Percentiles rank a stretch among this genome's conserved stretches.
Evolutionary conservation across 1,284 basidiomycete genomes (phyloP).

Genomic region (Cutaneotrichosporon sp.): DNA sequence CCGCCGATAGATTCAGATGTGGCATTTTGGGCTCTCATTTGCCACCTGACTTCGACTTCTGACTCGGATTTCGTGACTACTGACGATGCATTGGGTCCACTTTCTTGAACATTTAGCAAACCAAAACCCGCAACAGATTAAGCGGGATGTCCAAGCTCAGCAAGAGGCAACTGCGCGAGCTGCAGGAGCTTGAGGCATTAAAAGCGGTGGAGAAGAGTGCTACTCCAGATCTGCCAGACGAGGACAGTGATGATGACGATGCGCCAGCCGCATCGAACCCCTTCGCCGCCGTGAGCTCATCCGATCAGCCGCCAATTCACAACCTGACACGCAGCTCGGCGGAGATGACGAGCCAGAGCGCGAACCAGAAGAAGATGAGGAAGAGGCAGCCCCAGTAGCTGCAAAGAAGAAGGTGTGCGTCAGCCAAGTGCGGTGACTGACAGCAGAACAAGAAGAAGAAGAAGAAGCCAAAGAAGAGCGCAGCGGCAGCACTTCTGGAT

Average conservation of each 20-base stretch:
- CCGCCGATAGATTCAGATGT: too few relatives aligned
- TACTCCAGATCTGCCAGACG: slow-evolving; percentile 15
- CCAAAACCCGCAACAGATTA: not conserved
- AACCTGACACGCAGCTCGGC: slow-evolving; percentile 4
- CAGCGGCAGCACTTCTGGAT: slow-evolving; percentile 4
- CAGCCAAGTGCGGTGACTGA: not conserved
- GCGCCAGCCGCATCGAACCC: slow-evolving; percentile 38
- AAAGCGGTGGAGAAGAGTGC: slow-evolving; percentile 35
- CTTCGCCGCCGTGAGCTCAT: slow-evolving; percentile 58
- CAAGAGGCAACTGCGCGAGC: slow-evolving; percentile 78
- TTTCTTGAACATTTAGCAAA: too few relatives aligned
- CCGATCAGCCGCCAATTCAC: too few relatives aligned
- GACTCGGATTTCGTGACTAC: too few relatives aligned
- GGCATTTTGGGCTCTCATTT: too few relatives aligned
- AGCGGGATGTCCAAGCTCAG: slow-evolving; percentile 54
- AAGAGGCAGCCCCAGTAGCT: slow-evolving; percentile 20
- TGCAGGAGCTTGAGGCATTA: slow-evolving; percentile 59
- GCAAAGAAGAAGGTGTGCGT: slow-evolving; percentile 34
- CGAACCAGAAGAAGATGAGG: slow-evolving; percentile 29
- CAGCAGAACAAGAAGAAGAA: slow-evolving; percentile 48
- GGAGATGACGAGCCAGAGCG: slow-evolving; percentile 24
- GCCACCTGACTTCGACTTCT: too few relatives aligned
- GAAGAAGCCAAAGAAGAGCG: slow-evolving; percentile 39
- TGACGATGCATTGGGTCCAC: too few relatives aligned
- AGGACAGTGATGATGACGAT: slow-evolving; percentile 20